These are phyloP conservation scores for Corniculantispora saksenae DNA, from an alignment of 2,329 filamentous ascomycete species.

Conservation along the genomic window DNA sequence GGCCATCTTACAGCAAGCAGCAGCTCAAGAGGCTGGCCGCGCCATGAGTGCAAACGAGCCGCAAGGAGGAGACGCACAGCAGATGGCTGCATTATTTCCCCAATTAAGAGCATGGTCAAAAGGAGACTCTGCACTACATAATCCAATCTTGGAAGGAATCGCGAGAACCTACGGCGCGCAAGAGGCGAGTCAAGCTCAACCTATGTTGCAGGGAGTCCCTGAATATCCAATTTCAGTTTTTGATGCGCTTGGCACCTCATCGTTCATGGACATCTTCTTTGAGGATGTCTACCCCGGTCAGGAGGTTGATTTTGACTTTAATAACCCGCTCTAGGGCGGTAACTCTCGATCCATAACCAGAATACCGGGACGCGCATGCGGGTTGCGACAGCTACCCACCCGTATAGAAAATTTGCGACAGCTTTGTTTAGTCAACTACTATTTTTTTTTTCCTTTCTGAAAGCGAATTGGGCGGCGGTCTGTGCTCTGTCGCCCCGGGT, in stretches of 20 bases:
- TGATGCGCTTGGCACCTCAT: not conserved
- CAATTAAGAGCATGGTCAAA: not conserved
- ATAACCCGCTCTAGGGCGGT: not conserved
- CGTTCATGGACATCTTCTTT: not conserved
- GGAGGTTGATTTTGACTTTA: not conserved
- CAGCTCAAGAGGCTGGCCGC: not conserved
- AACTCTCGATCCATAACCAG: not conserved
- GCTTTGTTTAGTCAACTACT: too few species aligned
- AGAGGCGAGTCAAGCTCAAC: not conserved
- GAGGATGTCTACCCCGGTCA: not conserved
- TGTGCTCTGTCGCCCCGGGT: not conserved
- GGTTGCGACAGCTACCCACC: not conserved
- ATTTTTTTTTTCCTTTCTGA: too few species aligned
- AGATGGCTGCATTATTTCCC: not conserved
- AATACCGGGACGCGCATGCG: not conserved
- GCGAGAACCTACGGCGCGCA: not conserved
- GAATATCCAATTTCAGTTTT: not conserved
- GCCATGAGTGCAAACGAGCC: not conserved
- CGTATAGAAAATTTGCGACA: not conserved
- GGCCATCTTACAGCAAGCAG: not conserved
- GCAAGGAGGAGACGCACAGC: not conserved
- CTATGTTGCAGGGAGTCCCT: not conserved
- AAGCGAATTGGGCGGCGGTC: not conserved
- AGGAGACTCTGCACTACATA: not conserved
- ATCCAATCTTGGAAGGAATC: not conserved